Evolutionary conservation across 2,329 filamentous ascomycete species (phyloP).

Genomic region (Phyllosticta citrichinensis): DNA sequence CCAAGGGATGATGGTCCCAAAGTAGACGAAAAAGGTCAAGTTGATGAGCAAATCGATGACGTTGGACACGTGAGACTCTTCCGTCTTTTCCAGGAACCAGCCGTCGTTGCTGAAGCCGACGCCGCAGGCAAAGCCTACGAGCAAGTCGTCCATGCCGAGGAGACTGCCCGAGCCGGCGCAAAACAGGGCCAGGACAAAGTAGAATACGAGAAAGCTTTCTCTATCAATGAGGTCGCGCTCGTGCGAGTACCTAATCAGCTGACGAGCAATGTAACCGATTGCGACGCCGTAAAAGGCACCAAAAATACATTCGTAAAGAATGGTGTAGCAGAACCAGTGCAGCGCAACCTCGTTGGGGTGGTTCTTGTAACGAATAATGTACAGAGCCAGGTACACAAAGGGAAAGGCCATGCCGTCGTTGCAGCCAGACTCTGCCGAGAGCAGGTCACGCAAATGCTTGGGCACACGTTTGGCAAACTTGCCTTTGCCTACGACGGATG

Average conservation of each 20-base stretch:
- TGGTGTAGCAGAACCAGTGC: slow-evolving; percentile 81
- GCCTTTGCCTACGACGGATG: slow-evolving; percentile 95
- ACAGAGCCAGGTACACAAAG: slow-evolving; percentile 87
- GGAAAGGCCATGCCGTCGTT: slow-evolving; percentile 99
- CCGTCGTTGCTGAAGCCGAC: slow-evolving; percentile 99
- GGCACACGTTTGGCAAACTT: slow-evolving; percentile 97
- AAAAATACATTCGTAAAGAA: slow-evolving; percentile 93
- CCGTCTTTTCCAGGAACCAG: slow-evolving; percentile 97
- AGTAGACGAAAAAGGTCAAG: slow-evolving; percentile 94
- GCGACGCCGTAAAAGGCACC: slow-evolving; percentile 80
- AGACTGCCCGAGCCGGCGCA: slow-evolving; percentile 89
- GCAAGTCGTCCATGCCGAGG: slow-evolving; percentile 81
- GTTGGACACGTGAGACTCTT: slow-evolving; percentile 97
- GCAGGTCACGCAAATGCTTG: slow-evolving; percentile 88
- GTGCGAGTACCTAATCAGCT: slow-evolving; percentile 82
- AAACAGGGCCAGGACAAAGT: slow-evolving; percentile 93
- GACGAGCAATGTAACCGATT: slow-evolving; percentile 81
- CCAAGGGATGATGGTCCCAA: slow-evolving; percentile 97
- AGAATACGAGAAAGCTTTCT: slow-evolving; percentile 97
- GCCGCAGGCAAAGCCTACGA: slow-evolving; percentile 88
- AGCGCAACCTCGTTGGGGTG: slow-evolving; percentile 59
- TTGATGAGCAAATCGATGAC: slow-evolving; percentile 97
- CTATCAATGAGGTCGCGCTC: slow-evolving; percentile 78
- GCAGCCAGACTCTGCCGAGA: slow-evolving; percentile 95
- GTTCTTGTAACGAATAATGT: slow-evolving; percentile 73